These are phyloP conservation scores for Bretschneidera sinensis DNA, from an alignment of 345 rosid genomes.

Conservation along the genomic window DNA sequence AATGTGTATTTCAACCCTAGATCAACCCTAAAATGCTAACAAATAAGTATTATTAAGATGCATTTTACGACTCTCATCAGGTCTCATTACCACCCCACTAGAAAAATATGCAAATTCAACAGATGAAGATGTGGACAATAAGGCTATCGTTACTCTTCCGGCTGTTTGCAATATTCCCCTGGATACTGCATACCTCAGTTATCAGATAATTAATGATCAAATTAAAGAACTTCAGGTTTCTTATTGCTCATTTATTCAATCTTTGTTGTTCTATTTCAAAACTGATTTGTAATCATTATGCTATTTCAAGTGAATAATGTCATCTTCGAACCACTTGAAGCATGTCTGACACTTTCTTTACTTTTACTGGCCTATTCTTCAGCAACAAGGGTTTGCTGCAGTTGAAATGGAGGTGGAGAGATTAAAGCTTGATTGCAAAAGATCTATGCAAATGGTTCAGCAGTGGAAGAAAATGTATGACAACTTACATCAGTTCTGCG, in stretches of 20 bases:
- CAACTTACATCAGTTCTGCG: constrained; percentile 50
- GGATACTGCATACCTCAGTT: constrained; percentile 30
- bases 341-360: too few relatives aligned
- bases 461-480: constrained; percentile 62
- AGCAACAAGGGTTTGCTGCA: constrained; percentile 57
- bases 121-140: constrained; percentile 36
- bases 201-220: constrained; percentile 47
- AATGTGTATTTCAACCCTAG: too few relatives aligned
- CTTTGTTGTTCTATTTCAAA: too few relatives aligned
- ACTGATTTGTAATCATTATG: too few relatives aligned
- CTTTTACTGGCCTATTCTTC: too few relatives aligned
- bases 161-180: constrained; percentile 20
- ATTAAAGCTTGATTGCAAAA: constrained; percentile 43
- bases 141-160: constrained; percentile 36
- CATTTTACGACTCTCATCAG: too few relatives aligned
- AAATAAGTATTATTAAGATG: too few relatives aligned
- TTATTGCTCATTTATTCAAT: too few relatives aligned
- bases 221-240: constrained; percentile 67
- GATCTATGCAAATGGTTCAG: constrained; percentile 34
- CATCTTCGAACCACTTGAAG: too few relatives aligned
- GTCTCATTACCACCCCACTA: constrained; percentile 53
- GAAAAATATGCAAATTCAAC: constrained; percentile 41
- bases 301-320: too few relatives aligned
- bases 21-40: too few relatives aligned
- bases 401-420: constrained; percentile 64